Conservation (phyloP, 805 yeast species). For the Jamesozyma spencerorum region DNA sequence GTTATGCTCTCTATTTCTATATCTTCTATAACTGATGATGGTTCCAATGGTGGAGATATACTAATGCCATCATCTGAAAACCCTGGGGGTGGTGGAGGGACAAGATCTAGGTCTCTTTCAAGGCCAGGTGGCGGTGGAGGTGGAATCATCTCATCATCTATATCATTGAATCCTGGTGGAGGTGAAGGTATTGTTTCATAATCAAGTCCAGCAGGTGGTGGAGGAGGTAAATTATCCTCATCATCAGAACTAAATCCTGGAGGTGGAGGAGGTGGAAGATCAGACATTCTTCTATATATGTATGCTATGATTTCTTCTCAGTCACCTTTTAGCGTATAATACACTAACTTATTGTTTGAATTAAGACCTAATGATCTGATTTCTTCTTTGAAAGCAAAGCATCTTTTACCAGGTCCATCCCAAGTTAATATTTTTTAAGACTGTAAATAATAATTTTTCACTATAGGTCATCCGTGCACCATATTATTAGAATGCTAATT, state of each 20-base stretch:
- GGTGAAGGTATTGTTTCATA: slow-evolving; percentile 23
- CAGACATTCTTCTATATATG: slow-evolving; percentile 3
- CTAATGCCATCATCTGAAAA: no score
- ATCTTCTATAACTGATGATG: not conserved
- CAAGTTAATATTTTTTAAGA: no score
- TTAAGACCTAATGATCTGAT: no score
- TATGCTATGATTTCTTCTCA: not conserved
- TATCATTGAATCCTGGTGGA: slow-evolving; percentile 18
- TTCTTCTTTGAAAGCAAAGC: no score
- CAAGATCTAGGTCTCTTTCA: not conserved
- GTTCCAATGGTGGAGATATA: not conserved
- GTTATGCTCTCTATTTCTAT: not conserved
- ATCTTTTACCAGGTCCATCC: no score
- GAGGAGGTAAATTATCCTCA: slow-evolving; percentile 26
- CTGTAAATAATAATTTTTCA: no score
- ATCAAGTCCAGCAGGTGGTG: slow-evolving; percentile 17
- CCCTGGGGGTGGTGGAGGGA: slow-evolving; percentile 10
- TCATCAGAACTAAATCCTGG: slow-evolving; percentile 21
- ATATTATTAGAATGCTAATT: no score
- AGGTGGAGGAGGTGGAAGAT: slow-evolving; percentile 31
- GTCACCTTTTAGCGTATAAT: no score
- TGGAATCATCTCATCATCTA: not conserved
- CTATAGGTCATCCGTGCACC: no score
- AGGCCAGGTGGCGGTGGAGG: slow-evolving; percentile 23
- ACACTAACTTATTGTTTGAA: no score